Evolutionary conservation across 2,329 filamentous ascomycete genomes (phyloP).

Genomic region (Alternaria solani): DNA sequence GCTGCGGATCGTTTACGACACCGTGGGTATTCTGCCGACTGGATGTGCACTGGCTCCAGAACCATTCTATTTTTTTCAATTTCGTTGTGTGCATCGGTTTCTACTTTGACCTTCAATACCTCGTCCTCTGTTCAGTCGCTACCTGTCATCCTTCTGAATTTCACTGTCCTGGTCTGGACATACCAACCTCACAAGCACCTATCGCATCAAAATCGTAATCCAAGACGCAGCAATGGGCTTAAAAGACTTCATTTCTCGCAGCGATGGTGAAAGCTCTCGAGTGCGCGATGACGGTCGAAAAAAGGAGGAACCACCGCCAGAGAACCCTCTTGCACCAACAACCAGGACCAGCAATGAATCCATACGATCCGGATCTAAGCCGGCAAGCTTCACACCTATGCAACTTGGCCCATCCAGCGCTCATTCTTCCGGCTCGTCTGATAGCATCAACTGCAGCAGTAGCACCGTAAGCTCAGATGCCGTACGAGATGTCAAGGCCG

Average conservation of each 20-base stretch:
- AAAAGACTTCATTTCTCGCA: neutral
- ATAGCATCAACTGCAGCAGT: neutral
- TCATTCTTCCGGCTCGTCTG: neutral
- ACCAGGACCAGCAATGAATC: neutral
- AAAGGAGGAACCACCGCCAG: neutral
- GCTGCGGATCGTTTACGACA: neutral
- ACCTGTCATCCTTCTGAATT: neutral
- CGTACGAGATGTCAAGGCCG: constrained; percentile 63
- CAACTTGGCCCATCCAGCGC: constrained; percentile 7
- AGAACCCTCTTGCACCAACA: constrained; percentile 2
- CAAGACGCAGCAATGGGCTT: neutral
- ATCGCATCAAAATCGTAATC: neutral
- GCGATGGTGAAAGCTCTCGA: neutral
- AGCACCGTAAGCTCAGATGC: constrained; percentile 47
- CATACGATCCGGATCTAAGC: neutral
- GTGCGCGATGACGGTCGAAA: neutral
- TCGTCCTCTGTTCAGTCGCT: neutral
- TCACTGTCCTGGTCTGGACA: neutral
- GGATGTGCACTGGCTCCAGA: neutral
- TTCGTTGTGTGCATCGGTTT: neutral
- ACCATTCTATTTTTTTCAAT: neutral
- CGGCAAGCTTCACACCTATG: constrained; percentile 13
- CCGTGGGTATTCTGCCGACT: neutral
- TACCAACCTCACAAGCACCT: neutral
- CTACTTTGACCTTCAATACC: neutral